phyloP scores from a whole-genome alignment of 83 land plant species.

The Picea engelmannii region DNA sequence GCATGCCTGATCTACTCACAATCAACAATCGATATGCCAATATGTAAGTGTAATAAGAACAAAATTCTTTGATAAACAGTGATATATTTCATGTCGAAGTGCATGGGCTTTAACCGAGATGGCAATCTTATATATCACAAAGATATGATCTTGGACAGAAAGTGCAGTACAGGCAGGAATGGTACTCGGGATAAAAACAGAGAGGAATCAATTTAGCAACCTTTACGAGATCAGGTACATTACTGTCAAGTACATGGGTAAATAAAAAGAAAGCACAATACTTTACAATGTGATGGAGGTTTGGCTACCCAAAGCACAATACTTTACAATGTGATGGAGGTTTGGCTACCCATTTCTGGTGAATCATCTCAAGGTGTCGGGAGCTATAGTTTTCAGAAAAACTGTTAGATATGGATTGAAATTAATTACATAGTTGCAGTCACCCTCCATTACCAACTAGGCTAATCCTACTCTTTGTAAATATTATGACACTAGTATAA shows the following conservation, averaged over 20 bases:
- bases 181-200: not conserved
- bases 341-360: not conserved
- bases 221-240: not conserved
- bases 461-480: not conserved
- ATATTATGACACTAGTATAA: not conserved
- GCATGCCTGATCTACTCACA: not conserved
- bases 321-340: not conserved
- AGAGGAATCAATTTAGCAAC: not conserved
- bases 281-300: no score
- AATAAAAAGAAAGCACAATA: no score
- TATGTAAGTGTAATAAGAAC: not conserved
- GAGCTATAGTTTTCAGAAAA: not conserved
- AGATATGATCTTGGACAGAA: not conserved
- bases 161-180: not conserved
- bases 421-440: not conserved
- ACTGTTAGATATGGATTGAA: not conserved
- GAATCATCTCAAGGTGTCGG: not conserved
- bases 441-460: not conserved
- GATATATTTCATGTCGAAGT: not conserved
- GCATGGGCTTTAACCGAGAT: not conserved
- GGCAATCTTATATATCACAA: not conserved
- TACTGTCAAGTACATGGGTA: not conserved
- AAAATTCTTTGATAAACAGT: not conserved
- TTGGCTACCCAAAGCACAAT: constrained; percentile 2
- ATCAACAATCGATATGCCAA: not conserved